phyloP scores from a whole-genome alignment of 2,329 filamentous ascomycete genomes.

The Cordyceps cicadae region DNA sequence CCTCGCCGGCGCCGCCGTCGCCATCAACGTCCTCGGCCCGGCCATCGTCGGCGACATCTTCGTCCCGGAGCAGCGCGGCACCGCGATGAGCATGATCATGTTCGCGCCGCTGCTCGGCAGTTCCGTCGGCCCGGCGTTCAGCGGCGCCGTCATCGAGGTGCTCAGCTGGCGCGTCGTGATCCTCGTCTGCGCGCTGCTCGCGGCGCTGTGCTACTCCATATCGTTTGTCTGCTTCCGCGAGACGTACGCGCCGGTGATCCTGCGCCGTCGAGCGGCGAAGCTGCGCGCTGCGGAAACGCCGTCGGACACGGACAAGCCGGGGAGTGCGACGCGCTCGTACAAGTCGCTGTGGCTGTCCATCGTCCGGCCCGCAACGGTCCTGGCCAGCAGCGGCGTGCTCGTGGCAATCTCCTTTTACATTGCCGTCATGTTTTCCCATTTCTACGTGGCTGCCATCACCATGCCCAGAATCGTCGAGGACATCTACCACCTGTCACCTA shows the following conservation, averaged over 20 bases:
- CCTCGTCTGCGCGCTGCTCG: constrained; percentile 40
- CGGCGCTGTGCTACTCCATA: constrained; percentile 38
- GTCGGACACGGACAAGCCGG: neutral
- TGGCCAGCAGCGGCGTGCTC: constrained; percentile 42
- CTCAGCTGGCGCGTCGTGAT: constrained; percentile 47
- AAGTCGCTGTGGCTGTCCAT: neutral
- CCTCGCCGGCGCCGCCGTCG: constrained; percentile 54
- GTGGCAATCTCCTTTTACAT: constrained; percentile 37
- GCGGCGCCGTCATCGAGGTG: constrained; percentile 44
- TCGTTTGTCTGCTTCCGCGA: constrained; percentile 48
- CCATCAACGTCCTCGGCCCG: constrained; percentile 55
- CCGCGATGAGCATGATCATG: constrained; percentile 49
- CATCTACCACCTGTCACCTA: constrained; percentile 40
- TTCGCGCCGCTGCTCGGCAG: constrained; percentile 51
- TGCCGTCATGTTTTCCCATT: constrained; percentile 39
- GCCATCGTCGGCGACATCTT: constrained; percentile 59
- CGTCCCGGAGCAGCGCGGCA: constrained; percentile 45
- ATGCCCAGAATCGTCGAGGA: constrained; percentile 40
- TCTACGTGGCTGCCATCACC: constrained; percentile 45
- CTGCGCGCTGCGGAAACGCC: constrained; percentile 14
- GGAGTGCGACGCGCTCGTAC: neutral
- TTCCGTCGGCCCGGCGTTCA: constrained; percentile 47
- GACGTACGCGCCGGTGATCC: constrained; percentile 49
- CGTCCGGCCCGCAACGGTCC: constrained; percentile 36
- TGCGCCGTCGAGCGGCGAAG: constrained; percentile 31